Base-by-base conservation (phyloP, 768 basidiomycete species). In the Basidioascus undulatus region DNA sequence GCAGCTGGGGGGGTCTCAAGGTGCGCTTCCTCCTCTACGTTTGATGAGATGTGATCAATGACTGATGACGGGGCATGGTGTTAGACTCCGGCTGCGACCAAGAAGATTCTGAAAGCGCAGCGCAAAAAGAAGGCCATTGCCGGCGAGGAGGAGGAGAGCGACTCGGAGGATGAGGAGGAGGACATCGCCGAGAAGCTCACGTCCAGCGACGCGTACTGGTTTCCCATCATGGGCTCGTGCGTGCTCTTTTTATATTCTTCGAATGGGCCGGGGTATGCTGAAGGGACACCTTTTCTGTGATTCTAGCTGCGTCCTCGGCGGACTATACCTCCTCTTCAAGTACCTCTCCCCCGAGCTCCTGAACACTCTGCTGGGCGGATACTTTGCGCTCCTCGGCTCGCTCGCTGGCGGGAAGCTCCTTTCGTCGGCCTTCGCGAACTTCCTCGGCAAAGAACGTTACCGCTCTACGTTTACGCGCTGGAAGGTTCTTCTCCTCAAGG, bases 361-460 rank as follows among this genome's bases (percentile, higher is more conserved):
- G 42, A 87, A 87, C 57, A 68, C 67, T 65, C 48, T 84, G 5
- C 61, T 89, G 19, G 74, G 57, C 15, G 46, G 51, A 0, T 60
- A 60, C 39, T 55, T 59, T 51, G 44, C 52, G 41, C 41, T 48
- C 67, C 5, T 72, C 68, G 70, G 48, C 2, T 82, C 78, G 50
- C 78, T 78, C 47, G 65, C 74, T 19, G 5, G 74, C 74, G 0
- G 63, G 72, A 8, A 71, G 68, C 27, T 19, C 20, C 71, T 70
- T 47, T 69, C 77, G 20, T 74, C 75, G 69, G 71, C 68, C 62
- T 78, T 74, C 49, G 46, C 62, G 59, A 28, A 13, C 43, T 9
- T 20, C 18, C 26, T 37, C 19, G 35, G 42, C 30, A 27, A 4
- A 36, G 35, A 30, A 21, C 37, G 11, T 46, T 21, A 23, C 26